phyloP scores from a whole-genome alignment of 805 yeast genomes.

The Middelhovenomyces tepae region DNA sequence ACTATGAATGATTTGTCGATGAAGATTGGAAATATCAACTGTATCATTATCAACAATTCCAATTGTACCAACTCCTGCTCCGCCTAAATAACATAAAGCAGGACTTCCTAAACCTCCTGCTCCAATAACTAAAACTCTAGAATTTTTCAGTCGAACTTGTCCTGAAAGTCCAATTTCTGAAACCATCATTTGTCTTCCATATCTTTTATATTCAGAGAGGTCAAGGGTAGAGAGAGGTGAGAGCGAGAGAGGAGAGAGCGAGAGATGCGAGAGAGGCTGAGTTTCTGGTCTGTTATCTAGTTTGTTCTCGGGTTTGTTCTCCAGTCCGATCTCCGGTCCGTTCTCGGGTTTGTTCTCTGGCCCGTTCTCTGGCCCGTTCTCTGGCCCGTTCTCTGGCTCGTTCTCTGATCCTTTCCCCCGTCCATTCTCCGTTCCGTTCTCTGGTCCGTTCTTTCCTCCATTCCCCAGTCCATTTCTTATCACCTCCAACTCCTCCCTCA shows the following conservation, averaged over 20 bases:
- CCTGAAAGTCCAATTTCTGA: conserved; percentile 57
- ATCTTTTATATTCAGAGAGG: conserved; percentile 72
- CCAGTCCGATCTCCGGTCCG: conserved; percentile 18
- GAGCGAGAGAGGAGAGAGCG: too few species aligned
- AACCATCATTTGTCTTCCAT: conserved; percentile 94
- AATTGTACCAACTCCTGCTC: conserved; percentile 77
- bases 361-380: too few species aligned
- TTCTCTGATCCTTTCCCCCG: background rate
- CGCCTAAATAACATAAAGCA: conserved; percentile 71
- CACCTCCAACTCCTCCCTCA: conserved; percentile 9
- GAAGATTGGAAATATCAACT: conserved; percentile 80
- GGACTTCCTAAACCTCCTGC: conserved; percentile 98
- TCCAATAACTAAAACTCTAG: conserved; percentile 73
- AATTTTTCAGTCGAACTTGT: conserved; percentile 49
- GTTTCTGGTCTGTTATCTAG: background rate
- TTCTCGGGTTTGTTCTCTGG: background rate
- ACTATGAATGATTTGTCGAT: conserved; percentile 79
- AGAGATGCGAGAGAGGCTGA: too few species aligned
- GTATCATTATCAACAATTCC: conserved; percentile 84
- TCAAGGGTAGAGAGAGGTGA: too few species aligned
- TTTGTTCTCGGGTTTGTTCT: too few species aligned
- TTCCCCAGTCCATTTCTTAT: conserved; percentile 2
- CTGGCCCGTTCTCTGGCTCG: conserved; percentile 17
- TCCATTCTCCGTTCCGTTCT: too few species aligned
- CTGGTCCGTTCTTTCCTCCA: conserved; percentile 15